Conservation (phyloP, 2,329 filamentous ascomycete species). For the Calonectria multiphialidica region DNA sequence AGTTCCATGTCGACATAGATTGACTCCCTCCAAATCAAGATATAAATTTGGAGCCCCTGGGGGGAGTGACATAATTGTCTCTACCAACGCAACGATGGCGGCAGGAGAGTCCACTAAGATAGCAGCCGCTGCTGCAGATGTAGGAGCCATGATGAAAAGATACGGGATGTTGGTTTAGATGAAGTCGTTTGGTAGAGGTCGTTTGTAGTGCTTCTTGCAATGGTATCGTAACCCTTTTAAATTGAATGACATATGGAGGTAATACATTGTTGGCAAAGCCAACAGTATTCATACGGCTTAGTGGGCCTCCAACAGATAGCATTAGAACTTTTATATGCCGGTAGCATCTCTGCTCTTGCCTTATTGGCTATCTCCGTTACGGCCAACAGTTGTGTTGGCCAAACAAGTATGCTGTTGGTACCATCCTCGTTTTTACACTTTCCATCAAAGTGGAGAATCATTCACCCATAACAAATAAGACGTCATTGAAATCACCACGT, state of each 20-base stretch:
- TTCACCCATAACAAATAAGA: not conserved
- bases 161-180: not conserved
- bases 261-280: not conserved
- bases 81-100: not conserved
- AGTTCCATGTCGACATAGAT: conserved; percentile 9
- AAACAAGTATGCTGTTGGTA: not conserved
- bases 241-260: not conserved
- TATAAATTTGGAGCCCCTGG: not conserved
- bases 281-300: not conserved
- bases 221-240: not conserved
- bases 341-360: not conserved
- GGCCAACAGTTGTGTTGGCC: not conserved
- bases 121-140: not conserved
- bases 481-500: not conserved
- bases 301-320: not conserved
- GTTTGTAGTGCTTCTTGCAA: not conserved
- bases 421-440: not conserved
- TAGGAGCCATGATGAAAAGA: not conserved
- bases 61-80: not conserved
- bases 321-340: too few species aligned
- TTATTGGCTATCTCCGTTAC: not conserved
- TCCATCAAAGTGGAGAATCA: not conserved
- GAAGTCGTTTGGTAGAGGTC: not conserved
- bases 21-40: conserved; percentile 19
- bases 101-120: not conserved